These are phyloP conservation scores for Amoebophrya sp. DNA, from an alignment of 169 alveolate species.

Conservation along the genomic window DNA sequence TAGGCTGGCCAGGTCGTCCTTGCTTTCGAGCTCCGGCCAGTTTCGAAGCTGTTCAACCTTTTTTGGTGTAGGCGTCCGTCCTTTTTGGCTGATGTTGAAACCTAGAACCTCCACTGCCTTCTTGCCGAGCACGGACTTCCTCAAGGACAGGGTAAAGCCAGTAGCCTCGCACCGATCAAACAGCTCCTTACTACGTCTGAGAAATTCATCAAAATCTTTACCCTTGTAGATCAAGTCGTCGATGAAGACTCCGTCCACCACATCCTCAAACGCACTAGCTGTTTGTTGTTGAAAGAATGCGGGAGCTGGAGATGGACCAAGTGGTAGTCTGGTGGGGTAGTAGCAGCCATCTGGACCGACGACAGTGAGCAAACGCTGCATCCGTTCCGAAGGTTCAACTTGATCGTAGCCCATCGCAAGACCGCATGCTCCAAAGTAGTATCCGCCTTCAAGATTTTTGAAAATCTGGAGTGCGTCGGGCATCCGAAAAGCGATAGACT, in stretches of 20 bases:
- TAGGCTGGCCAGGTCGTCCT: background rate
- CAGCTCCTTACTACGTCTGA: background rate
- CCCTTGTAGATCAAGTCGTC: background rate
- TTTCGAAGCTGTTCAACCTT: background rate
- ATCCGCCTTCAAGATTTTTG: background rate
- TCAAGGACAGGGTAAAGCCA: background rate
- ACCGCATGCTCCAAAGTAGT: background rate
- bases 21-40: background rate
- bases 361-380: background rate
- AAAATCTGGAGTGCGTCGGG: slow-evolving; percentile 1
- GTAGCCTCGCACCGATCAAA: background rate
- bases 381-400: background rate
- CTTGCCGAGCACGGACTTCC: background rate
- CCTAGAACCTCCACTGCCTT: background rate
- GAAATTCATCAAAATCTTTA: background rate
- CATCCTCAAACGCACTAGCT: background rate
- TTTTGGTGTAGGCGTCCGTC: background rate
- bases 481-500: background rate
- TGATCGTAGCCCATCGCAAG: background rate
- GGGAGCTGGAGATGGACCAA: background rate
- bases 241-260: background rate
- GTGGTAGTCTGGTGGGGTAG: background rate
- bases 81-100: background rate
- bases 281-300: background rate
- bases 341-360: background rate